Conservation (phyloP, 106 monocot genomes). For the Vanilla planifolia region DNA sequence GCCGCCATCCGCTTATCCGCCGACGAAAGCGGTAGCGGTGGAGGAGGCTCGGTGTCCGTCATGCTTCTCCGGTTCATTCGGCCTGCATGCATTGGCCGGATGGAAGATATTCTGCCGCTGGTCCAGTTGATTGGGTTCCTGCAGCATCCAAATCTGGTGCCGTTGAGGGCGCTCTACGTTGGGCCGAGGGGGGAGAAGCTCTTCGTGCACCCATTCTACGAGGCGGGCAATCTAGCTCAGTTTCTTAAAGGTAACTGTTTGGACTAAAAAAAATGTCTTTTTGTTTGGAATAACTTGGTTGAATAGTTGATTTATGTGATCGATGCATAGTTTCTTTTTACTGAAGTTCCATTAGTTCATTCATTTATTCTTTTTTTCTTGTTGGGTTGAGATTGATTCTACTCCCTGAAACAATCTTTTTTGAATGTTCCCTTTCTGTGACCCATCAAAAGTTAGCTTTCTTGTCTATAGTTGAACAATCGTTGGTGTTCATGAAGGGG, state of each 20-base stretch:
- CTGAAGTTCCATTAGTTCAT: no score
- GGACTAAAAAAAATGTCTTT: not conserved
- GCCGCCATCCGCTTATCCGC: constrained; percentile 16
- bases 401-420: not conserved
- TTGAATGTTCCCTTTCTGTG: not conserved
- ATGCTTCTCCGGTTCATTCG: constrained; percentile 67
- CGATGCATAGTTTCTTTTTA: no score
- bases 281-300: not conserved
- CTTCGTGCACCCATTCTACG: constrained; percentile 74
- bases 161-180: constrained; percentile 70
- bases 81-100: constrained; percentile 49
- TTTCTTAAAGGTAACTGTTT: constrained; percentile 57
- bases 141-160: constrained; percentile 74
- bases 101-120: constrained; percentile 39
- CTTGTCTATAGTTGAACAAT: not conserved
- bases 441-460: no score
- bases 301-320: not conserved
- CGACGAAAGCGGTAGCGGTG: not conserved
- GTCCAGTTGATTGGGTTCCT: constrained; percentile 41
- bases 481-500: no score
- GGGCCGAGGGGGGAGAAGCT: constrained; percentile 93
- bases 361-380: not conserved
- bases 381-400: not conserved
- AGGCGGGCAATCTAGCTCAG: constrained; percentile 42
- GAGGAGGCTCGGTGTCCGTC: constrained; percentile 19